Evolutionary conservation across 2,329 filamentous ascomycete species (phyloP).

Genomic region (Penicillium sp.): DNA sequence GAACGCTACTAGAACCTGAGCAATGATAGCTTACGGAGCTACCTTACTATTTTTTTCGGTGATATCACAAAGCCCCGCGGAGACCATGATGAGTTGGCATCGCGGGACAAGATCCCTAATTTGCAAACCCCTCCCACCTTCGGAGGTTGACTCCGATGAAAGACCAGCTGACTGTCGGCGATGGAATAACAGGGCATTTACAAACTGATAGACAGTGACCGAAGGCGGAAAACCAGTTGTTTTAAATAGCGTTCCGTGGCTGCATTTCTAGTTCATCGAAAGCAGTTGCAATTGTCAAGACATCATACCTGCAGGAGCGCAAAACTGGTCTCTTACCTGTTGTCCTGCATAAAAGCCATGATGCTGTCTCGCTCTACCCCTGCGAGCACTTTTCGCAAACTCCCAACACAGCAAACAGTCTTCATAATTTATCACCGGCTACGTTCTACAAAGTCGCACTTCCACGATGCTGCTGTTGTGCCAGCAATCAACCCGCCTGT

Average conservation of each 20-base stretch:
- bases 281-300: too few relatives aligned
- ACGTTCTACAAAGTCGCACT: slow-evolving; percentile 17
- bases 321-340: background rate
- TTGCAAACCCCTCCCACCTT: slow-evolving; percentile 15
- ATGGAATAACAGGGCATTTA: slow-evolving; percentile 1
- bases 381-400: background rate
- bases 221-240: background rate
- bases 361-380: slow-evolving; percentile 10
- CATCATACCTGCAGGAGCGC: too few relatives aligned
- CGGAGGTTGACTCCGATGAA: slow-evolving; percentile 15
- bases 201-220: background rate
- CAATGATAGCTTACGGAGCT: background rate
- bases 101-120: background rate
- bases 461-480: slow-evolving; percentile 13
- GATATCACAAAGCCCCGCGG: background rate
- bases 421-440: background rate
- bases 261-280: too few relatives aligned
- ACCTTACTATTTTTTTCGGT: background rate
- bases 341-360: background rate
- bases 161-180: slow-evolving; percentile 10
- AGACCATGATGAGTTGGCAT: background rate
- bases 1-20: background rate
- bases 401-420: background rate
- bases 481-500: slow-evolving; percentile 2
- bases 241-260: background rate